These are phyloP conservation scores for Pterulicium gracile DNA, from an alignment of 1,284 basidiomycete genomes.

Conservation along the genomic window DNA sequence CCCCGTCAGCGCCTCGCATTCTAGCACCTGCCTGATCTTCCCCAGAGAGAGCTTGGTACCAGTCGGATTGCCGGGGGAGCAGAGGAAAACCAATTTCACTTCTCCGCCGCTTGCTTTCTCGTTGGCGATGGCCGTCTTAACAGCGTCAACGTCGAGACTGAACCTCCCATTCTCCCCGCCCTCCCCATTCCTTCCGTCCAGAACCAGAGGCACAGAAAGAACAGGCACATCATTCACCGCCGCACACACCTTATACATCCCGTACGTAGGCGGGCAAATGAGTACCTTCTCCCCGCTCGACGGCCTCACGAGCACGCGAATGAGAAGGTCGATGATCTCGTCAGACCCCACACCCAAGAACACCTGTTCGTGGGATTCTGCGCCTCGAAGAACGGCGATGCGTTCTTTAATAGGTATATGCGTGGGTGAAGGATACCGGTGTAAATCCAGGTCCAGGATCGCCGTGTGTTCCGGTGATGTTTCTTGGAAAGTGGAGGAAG, in stretches of 20 bases:
- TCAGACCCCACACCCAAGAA: conserved; percentile 97
- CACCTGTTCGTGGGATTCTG: conserved; percentile 63
- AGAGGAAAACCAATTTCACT: conserved; percentile 93
- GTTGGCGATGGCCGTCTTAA: conserved; percentile 56
- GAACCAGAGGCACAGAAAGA: conserved; percentile 71
- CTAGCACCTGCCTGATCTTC: conserved; percentile 63
- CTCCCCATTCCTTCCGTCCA: conserved; percentile 45
- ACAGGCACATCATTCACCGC: conserved; percentile 90
- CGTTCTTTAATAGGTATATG: conserved; percentile 72
- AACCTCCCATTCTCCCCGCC: conserved; percentile 71
- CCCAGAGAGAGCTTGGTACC: conserved; percentile 78
- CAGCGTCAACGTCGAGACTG: conserved; percentile 62
- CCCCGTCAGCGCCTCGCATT: conserved; percentile 79
- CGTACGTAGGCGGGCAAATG: conserved; percentile 92
- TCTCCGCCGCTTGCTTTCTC: too few species aligned
- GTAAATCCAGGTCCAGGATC: conserved; percentile 44
- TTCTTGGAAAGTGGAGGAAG: conserved; percentile 14
- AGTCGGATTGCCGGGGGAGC: conserved; percentile 96
- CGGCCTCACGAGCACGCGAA: conserved; percentile 82
- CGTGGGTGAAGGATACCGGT: conserved; percentile 84
- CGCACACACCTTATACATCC: conserved; percentile 95
- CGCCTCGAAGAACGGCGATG: conserved; percentile 61
- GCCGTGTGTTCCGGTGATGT: conserved; percentile 18
- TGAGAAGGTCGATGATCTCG: conserved; percentile 93
- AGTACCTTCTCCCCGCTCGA: conserved; percentile 68